Evolutionary conservation across 2,329 filamentous ascomycete species (phyloP).

Genomic region (Pseudogymnoascus sp.): DNA sequence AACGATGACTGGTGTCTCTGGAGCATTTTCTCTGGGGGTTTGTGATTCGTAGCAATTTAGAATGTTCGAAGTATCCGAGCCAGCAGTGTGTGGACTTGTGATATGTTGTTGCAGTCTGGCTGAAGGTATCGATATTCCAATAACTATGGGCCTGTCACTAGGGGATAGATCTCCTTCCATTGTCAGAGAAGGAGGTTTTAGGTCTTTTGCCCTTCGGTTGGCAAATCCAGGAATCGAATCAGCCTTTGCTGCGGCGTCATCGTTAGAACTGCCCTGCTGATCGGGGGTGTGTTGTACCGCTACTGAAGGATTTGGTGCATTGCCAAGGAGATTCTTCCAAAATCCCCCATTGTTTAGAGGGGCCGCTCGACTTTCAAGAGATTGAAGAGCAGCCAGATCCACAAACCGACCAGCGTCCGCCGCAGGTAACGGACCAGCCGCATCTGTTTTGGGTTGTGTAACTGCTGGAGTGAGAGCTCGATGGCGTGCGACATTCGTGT

Average conservation of each 20-base stretch:
- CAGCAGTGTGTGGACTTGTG: constrained; percentile 44
- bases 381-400: constrained; percentile 52
- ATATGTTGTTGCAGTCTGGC: constrained; percentile 41
- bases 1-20: constrained; percentile 44
- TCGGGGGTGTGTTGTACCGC: neutral
- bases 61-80: constrained; percentile 24
- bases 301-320: neutral
- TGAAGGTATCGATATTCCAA: constrained; percentile 61
- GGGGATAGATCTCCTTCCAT: constrained; percentile 52
- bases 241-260: neutral
- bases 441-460: constrained; percentile 27
- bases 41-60: constrained; percentile 22
- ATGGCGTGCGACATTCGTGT: constrained; percentile 58
- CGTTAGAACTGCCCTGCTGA: neutral
- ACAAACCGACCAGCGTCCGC: constrained; percentile 33
- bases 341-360: constrained; percentile 21
- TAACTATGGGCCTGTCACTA: constrained; percentile 64
- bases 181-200: constrained; percentile 14
- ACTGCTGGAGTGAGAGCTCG: constrained; percentile 41
- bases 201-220: neutral
- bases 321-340: constrained; percentile 23
- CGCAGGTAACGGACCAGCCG: constrained; percentile 9
- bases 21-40: constrained; percentile 19
- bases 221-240: neutral
- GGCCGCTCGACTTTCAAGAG: constrained; percentile 41